Percentiles rank a stretch among this genome's conserved stretches.
These are phyloP conservation scores for Spirogloea muscicola DNA, from an alignment of 139 green algal species.

Conservation along the genomic window DNA sequence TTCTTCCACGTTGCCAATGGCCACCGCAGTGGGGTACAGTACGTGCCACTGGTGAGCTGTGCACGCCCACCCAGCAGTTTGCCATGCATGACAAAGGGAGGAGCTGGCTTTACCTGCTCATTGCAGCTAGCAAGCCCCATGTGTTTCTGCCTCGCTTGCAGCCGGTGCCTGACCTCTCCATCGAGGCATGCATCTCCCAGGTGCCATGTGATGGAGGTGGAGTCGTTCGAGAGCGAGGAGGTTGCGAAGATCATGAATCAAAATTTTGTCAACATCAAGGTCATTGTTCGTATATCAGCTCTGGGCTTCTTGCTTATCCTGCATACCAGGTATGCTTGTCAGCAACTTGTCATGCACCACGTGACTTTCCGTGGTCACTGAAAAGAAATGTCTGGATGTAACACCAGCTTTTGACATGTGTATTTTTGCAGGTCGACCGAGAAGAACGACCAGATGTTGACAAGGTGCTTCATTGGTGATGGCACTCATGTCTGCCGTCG, in stretches of 20 bases:
- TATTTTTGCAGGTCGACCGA: constrained; percentile 65
- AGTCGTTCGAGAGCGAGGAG: constrained; percentile 78
- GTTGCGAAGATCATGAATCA: constrained; percentile 73
- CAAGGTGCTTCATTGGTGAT: constrained; percentile 53
- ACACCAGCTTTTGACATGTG: background rate
- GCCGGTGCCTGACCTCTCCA: no score
- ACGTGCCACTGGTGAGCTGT: constrained; percentile 72
- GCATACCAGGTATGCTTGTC: background rate
- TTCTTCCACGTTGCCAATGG: no score
- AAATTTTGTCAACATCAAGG: constrained; percentile 76
- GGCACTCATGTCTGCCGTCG: no score
- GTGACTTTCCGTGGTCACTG: no score
- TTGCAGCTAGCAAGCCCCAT: background rate
- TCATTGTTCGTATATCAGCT: background rate
- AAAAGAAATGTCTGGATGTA: no score
- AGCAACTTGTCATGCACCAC: no score
- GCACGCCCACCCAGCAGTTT: background rate
- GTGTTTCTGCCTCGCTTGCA: background rate
- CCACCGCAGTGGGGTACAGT: constrained; percentile 63
- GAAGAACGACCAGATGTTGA: constrained; percentile 90
- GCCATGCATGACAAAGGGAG: no score
- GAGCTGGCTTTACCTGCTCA: background rate
- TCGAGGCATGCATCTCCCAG: no score
- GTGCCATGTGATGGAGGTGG: constrained; percentile 88
- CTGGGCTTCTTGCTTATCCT: background rate